Conservation (phyloP, 2,329 filamentous ascomycete species). For the Moelleriella libera region DNA sequence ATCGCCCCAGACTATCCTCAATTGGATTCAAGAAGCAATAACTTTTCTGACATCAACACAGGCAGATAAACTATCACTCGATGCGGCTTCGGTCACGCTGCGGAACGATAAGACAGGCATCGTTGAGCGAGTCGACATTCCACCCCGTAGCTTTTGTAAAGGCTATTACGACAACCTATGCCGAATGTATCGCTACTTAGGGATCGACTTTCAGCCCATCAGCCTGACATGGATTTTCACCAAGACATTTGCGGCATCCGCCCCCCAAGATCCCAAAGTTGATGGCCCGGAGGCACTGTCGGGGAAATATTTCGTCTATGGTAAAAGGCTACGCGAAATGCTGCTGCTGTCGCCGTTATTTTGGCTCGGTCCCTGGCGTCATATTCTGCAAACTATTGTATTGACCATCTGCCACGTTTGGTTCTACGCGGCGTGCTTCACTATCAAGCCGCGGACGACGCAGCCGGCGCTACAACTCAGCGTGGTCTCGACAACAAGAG, state of each 20-base stretch:
- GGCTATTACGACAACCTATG: slow-evolving; percentile 40
- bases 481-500: not conserved
- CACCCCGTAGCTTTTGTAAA: slow-evolving; percentile 21
- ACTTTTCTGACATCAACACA: slow-evolving; percentile 6
- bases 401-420: slow-evolving; percentile 34
- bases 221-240: slow-evolving; percentile 40
- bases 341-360: slow-evolving; percentile 26
- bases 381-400: slow-evolving; percentile 27
- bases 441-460: slow-evolving; percentile 20
- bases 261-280: not conserved
- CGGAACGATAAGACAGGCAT: slow-evolving; percentile 13
- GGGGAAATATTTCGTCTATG: slow-evolving; percentile 34
- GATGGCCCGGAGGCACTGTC: slow-evolving; percentile 8
- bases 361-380: slow-evolving; percentile 17
- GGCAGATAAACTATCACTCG: slow-evolving; percentile 20
- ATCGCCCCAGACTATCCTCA: not conserved
- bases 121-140: slow-evolving; percentile 22
- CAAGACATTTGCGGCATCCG: slow-evolving; percentile 9
- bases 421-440: slow-evolving; percentile 38
- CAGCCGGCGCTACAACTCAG: not conserved
- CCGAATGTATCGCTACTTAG: slow-evolving; percentile 40
- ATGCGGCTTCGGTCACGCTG: slow-evolving; percentile 22
- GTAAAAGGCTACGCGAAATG: slow-evolving; percentile 37
- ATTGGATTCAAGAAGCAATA: not conserved
- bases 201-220: slow-evolving; percentile 31